Evolutionary conservation across 352 stramenopile genomes (phyloP).

Genomic region (Phytopythium chamaehyphon): DNA sequence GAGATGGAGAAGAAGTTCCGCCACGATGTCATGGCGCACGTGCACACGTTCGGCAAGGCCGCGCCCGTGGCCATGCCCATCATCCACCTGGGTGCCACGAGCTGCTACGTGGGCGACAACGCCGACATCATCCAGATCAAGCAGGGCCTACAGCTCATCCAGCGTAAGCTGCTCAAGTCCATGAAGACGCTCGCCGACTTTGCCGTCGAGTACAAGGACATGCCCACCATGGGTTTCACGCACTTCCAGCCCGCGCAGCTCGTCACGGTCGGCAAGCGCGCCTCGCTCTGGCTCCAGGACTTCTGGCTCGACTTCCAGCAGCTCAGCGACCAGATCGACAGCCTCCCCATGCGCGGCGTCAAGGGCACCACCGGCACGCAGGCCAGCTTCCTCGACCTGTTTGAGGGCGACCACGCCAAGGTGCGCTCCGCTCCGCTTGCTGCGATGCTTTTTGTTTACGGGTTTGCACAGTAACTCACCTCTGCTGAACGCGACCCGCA

Average conservation of each 20-base stretch:
- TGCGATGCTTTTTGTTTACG: no score
- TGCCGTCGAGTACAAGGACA: slow-evolving; percentile 92
- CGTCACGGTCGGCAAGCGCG: slow-evolving; percentile 97
- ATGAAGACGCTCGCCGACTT: slow-evolving; percentile 95
- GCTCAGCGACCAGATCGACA: slow-evolving; percentile 94
- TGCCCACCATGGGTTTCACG: slow-evolving; percentile 98
- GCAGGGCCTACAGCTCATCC: slow-evolving; percentile 93
- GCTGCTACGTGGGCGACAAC: slow-evolving; percentile 99
- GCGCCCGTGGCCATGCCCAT: slow-evolving; percentile 97
- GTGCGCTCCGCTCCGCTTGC: no score
- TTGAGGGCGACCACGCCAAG: slow-evolving; percentile 98
- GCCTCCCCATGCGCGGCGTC: slow-evolving; percentile 95
- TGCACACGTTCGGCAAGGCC: slow-evolving; percentile 97
- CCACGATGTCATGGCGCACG: slow-evolving; percentile 99
- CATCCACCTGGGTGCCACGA: slow-evolving; percentile 98
- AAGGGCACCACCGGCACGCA: slow-evolving; percentile 99
- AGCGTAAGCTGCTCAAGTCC: slow-evolving; percentile 97
- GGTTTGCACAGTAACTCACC: no score
- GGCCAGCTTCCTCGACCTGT: slow-evolving; percentile 98
- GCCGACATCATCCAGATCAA: slow-evolving; percentile 98
- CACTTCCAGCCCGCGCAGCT: slow-evolving; percentile 99
- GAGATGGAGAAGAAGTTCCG: slow-evolving; percentile 98
- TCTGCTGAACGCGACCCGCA: slow-evolving; percentile 2
- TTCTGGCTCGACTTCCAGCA: slow-evolving; percentile 96
- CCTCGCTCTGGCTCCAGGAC: slow-evolving; percentile 98